These are phyloP conservation scores for Lachancea waltii DNA, from an alignment of 805 yeast genomes.

Conservation along the genomic window DNA sequence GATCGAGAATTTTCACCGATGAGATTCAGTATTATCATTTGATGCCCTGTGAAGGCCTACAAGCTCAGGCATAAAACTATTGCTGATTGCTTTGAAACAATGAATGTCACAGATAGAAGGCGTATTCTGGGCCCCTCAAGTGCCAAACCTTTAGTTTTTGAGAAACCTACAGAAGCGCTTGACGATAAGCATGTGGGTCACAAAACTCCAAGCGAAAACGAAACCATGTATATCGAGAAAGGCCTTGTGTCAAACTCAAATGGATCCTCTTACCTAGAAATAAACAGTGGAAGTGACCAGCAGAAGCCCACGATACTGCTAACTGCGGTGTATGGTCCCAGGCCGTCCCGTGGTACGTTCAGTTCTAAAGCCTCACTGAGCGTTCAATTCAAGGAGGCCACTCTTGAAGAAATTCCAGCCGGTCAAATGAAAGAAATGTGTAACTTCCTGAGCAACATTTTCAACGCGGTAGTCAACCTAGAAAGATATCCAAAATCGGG, in stretches of 20 bases:
- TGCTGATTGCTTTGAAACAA: constrained; percentile 5
- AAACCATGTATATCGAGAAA: constrained; percentile 50
- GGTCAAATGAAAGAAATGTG: constrained; percentile 37
- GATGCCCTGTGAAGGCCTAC: no score
- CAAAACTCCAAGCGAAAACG: constrained; percentile 12
- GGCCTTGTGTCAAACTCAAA: constrained; percentile 64
- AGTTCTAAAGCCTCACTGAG: constrained; percentile 58
- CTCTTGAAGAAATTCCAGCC: constrained; percentile 23
- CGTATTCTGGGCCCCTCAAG: constrained; percentile 77
- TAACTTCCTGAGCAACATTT: constrained; percentile 34
- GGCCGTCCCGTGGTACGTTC: constrained; percentile 74
- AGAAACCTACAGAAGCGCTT: constrained; percentile 8
- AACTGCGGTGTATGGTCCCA: constrained; percentile 80
- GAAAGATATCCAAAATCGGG: constrained; percentile 85
- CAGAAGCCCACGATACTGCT: constrained; percentile 40
- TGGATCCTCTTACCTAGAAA: constrained; percentile 80
- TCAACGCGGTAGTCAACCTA: constrained; percentile 38
- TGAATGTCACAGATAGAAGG: constrained; percentile 58
- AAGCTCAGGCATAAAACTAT: no score
- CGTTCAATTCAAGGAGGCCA: constrained; percentile 40
- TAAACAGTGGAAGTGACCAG: constrained; percentile 29
- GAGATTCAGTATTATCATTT: no score
- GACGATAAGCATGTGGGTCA: constrained; percentile 9
- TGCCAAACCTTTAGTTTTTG: constrained; percentile 47
- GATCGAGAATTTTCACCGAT: no score